phyloP scores from a whole-genome alignment of 306 rosid species.

The Trifolium dubium region DNA sequence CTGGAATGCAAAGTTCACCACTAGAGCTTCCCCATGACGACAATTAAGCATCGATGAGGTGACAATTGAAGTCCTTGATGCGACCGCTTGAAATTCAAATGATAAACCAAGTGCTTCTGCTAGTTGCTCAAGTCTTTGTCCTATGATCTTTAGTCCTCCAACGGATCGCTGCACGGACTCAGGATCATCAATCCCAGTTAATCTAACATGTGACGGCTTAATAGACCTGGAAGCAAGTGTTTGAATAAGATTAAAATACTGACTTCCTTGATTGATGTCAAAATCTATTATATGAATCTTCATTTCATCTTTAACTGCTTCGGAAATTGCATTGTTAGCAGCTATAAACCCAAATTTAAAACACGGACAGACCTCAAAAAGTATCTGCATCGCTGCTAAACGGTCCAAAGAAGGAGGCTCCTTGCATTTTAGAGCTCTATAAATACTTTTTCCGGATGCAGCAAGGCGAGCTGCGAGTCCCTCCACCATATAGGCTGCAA shows the following conservation, averaged over 20 bases:
- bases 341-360: slow-evolving; percentile 91
- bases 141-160: slow-evolving; percentile 86
- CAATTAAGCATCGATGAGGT: slow-evolving; percentile 74
- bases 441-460: slow-evolving; percentile 73
- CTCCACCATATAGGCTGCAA: slow-evolving; percentile 98
- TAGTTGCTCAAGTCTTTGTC: slow-evolving; percentile 83
- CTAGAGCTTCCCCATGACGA: slow-evolving; percentile 79
- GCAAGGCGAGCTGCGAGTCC: slow-evolving; percentile 94
- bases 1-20: slow-evolving; percentile 88
- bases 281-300: slow-evolving; percentile 81
- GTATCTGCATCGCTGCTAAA: slow-evolving; percentile 95
- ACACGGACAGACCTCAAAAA: slow-evolving; percentile 96
- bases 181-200: slow-evolving; percentile 92
- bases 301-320: slow-evolving; percentile 74
- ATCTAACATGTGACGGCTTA: slow-evolving; percentile 68
- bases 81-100: slow-evolving; percentile 80
- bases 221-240: slow-evolving; percentile 62
- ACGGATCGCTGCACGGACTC: slow-evolving; percentile 86
- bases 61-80: slow-evolving; percentile 69
- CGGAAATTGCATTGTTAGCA: slow-evolving; percentile 85
- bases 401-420: slow-evolving; percentile 94
- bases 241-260: slow-evolving; percentile 80
- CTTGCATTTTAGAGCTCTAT: slow-evolving; percentile 86
- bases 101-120: slow-evolving; percentile 72
- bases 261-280: slow-evolving; percentile 93